Evolutionary conservation across 202 grass and related monocot genomes (phyloP).

Genomic region (Alloteropsis angusta): DNA sequence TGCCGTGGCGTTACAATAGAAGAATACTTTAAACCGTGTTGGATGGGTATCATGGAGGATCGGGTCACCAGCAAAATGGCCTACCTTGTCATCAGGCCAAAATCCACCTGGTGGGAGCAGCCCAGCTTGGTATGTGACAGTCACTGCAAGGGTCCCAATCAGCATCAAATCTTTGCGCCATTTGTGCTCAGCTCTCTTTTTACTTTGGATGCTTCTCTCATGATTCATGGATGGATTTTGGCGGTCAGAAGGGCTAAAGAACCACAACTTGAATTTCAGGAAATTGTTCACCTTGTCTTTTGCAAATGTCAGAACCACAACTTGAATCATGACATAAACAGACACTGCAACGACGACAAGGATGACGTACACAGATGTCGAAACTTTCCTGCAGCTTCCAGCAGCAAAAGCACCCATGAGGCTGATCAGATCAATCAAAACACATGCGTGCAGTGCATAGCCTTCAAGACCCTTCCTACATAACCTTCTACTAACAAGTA

Average conservation of each 20-base stretch:
- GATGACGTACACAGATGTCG: conserved; percentile 35
- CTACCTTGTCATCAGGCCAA: conserved; percentile 22
- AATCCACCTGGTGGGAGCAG: conserved; percentile 30
- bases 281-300: neutral
- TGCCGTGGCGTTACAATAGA: conserved; percentile 43
- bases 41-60: conserved; percentile 35
- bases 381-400: conserved; percentile 41
- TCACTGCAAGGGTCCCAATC: conserved; percentile 38
- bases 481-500: conserved; percentile 45
- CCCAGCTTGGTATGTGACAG: conserved; percentile 43
- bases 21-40: conserved; percentile 36
- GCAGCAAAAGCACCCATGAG: conserved; percentile 59
- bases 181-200: conserved; percentile 23
- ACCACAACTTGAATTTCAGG: too few species aligned
- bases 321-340: conserved; percentile 34
- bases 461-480: conserved; percentile 17
- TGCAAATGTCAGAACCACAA: conserved; percentile 27
- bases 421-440: conserved; percentile 47
- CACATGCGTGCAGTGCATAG: conserved; percentile 25
- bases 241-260: neutral
- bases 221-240: neutral
- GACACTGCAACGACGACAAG: conserved; percentile 33
- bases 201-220: neutral
- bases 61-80: conserved; percentile 35
- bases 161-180: conserved; percentile 53